Evolutionary conservation across 1,284 basidiomycete genomes (phyloP), one percentile per base, ranked within the genome.

Genomic region (Tilletia indica): DNA sequence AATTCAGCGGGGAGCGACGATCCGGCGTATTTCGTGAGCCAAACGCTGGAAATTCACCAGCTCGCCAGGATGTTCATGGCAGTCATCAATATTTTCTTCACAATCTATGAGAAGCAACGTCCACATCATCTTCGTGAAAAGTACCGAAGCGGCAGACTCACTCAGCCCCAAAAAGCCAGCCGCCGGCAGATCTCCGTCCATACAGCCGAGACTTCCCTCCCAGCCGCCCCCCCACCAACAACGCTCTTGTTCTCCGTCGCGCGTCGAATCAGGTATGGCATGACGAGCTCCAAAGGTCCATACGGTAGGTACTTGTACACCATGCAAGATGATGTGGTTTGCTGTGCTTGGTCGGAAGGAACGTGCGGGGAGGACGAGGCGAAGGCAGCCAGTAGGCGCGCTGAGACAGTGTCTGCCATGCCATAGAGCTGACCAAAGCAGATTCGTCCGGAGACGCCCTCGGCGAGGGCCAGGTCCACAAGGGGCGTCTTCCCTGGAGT

Each of bases 371-470:
- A 45, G 14, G 6, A 14, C 42, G 14, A 45, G 42, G 42, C 93
- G 78, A 94, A 80, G 36, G 78, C 74, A n/a, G 75, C 73, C 48
- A 75, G 77, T 89, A 95, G 86, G 73, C 89, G 87, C 76, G 91
- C 87, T 4, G 92, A 92, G 70, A 97, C 85, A 68, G 90, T 89
- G 80, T 94, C 93, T 31, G 71, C 86, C 89, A 71, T 78, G 91
- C 93, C 94, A 79, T 91, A 94, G 21, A 97, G 86, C 85, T 97
- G 94, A 1, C 89, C 93, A 75, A 96, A 87, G 47, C 89, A 87
- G 47, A 95, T 85, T 73, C 92, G 86, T 78, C 92, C 90, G 9
- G 88, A 86, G 1, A 90, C 88, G n/a, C 86, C 87, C n/a, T 88
- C 87, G 31, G 85, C 80, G 39, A 91, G 80, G 68, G 75, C 67